phyloP scores from a whole-genome alignment of 73 alveolate genomes.

The Tetrahymena borealis region DNA sequence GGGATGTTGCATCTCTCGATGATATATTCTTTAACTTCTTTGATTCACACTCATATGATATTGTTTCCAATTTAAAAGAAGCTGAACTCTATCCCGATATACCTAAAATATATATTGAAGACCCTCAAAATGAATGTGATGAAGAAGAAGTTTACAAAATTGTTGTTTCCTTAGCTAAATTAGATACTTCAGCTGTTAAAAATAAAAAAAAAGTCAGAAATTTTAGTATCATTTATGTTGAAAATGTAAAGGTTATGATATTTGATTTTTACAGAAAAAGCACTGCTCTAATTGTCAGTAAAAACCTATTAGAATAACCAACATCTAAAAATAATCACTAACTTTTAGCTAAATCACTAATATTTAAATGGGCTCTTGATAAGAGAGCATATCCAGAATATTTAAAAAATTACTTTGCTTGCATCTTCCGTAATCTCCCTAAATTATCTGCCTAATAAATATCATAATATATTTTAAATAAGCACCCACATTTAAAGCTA shows the following conservation, averaged over 20 bases:
- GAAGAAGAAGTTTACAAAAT: neutral
- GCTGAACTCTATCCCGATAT: neutral
- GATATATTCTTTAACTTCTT: neutral
- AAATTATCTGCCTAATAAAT: neutral
- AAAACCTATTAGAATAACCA: neutral
- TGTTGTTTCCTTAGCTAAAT: neutral
- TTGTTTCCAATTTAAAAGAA: neutral
- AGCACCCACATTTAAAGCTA: neutral
- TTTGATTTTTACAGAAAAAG: neutral
- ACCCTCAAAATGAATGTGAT: neutral
- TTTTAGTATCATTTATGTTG: neutral
- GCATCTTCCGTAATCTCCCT: neutral
- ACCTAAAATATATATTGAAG: neutral
- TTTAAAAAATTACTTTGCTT: neutral
- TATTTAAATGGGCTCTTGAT: neutral
- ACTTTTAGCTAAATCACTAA: neutral
- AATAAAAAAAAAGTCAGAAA: neutral
- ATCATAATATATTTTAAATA: neutral
- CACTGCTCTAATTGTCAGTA: neutral
- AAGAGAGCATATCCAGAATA: neutral
- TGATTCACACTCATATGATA: neutral
- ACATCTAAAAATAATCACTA: neutral
- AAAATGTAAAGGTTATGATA: neutral
- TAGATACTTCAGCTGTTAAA: neutral
- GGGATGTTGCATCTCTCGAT: neutral